phyloP scores from a whole-genome alignment of 2,329 filamentous ascomycete species.

The Clonostachys rhizophaga region DNA sequence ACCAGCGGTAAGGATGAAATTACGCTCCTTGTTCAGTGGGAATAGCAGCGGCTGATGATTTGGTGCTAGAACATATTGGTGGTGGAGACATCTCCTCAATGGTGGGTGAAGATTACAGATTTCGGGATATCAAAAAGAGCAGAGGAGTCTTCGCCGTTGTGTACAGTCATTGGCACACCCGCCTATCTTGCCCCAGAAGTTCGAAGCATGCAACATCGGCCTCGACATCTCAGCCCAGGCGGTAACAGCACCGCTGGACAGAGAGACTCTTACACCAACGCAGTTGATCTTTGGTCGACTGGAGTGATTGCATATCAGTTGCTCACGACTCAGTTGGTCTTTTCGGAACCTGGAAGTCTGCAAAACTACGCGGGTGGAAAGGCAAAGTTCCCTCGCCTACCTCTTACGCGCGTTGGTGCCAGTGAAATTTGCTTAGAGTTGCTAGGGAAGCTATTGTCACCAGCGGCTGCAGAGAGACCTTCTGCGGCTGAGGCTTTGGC shows the following conservation, averaged over 20 bases:
- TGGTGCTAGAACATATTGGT: neutral
- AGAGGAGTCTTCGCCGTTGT: neutral
- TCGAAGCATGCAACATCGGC: no score
- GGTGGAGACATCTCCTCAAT: neutral
- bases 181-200: neutral
- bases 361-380: no score
- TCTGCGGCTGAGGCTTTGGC: no score
- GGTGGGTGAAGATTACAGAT: slow-evolving; percentile 5
- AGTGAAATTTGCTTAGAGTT: no score
- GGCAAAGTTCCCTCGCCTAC: no score
- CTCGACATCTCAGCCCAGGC: no score
- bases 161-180: neutral
- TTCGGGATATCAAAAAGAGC: slow-evolving; percentile 2
- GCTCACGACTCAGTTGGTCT: neutral
- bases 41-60: neutral
- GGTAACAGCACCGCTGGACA: neutral
- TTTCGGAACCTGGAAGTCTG: no score
- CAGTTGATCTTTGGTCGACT: slow-evolving; percentile 10
- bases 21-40: neutral
- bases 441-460: no score
- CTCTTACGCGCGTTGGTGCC: no score
- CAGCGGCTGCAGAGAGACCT: no score
- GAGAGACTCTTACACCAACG: neutral
- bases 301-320: neutral
- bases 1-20: neutral